Percentiles rank a stretch among this genome's conserved stretches.
phyloP scores from a whole-genome alignment of 2,329 filamentous ascomycete species.

The Epichloe typhina region DNA sequence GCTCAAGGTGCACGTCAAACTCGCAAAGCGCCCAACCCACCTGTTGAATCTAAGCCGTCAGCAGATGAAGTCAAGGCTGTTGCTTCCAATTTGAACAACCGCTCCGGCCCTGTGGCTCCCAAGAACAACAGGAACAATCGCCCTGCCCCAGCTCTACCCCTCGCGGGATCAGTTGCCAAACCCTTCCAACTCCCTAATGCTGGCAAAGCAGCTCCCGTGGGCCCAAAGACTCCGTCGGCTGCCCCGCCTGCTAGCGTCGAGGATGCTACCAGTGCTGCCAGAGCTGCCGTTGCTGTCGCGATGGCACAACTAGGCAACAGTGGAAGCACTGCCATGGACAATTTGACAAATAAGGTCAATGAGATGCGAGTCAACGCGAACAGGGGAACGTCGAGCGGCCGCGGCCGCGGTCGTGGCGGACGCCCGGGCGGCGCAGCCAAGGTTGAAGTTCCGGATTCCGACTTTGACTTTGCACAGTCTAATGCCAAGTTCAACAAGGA shows the following conservation, averaged over 20 bases:
- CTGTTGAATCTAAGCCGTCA: slow-evolving; percentile 56
- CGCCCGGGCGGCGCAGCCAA: slow-evolving; percentile 37
- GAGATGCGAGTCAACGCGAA: slow-evolving; percentile 59
- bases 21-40: slow-evolving; percentile 45
- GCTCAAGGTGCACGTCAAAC: slow-evolving; percentile 33
- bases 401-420: slow-evolving; percentile 36
- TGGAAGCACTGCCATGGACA: slow-evolving; percentile 46
- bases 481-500: slow-evolving; percentile 36
- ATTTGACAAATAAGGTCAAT: slow-evolving; percentile 60
- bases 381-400: slow-evolving; percentile 33
- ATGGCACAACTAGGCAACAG: slow-evolving; percentile 54
- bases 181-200: slow-evolving; percentile 22
- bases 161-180: slow-evolving; percentile 33
- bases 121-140: slow-evolving; percentile 28
- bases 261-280: slow-evolving; percentile 61
- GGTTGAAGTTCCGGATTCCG: slow-evolving; percentile 77
- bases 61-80: slow-evolving; percentile 28
- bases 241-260: slow-evolving; percentile 32
- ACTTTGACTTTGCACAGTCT: slow-evolving; percentile 72
- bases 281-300: slow-evolving; percentile 65
- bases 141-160: slow-evolving; percentile 52
- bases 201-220: slow-evolving; percentile 15
- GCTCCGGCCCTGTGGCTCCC: slow-evolving; percentile 22
- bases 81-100: slow-evolving; percentile 29
- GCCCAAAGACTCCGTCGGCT: slow-evolving; percentile 23